Percentiles rank a stretch among this genome's conserved stretches.
Evolutionary conservation across 495 filamentous ascomycete species (phyloP).

Genomic region (Penicillium samsonianum): DNA sequence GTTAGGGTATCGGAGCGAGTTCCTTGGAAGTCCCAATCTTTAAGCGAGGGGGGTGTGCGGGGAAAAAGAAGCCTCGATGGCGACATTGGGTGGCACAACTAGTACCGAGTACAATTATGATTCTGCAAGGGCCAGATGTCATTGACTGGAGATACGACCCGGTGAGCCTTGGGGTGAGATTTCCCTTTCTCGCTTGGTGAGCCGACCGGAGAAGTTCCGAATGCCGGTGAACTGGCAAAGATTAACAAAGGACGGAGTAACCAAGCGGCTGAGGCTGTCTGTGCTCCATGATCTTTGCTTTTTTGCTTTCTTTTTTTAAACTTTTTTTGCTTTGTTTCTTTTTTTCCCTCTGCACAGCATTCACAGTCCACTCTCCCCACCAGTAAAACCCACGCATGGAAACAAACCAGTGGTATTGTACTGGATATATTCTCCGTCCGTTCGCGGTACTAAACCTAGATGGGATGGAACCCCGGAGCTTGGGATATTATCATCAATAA

Average conservation of each 20-base stretch:
- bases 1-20: background rate
- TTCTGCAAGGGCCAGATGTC: background rate
- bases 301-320: background rate
- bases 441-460: background rate
- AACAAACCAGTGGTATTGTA: background rate
- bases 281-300: background rate
- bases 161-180: background rate
- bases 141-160: conserved; percentile 1
- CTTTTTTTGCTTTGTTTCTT: background rate
- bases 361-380: background rate
- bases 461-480: background rate
- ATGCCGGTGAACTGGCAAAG: background rate
- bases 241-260: background rate
- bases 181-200: background rate
- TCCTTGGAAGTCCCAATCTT: background rate
- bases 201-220: conserved; percentile 7
- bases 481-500: background rate
- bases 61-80: conserved; percentile 2
- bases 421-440: conserved; percentile 8
- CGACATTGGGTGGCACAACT: background rate
- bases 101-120: too few relatives aligned
- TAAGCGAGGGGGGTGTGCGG: conserved; percentile 11
- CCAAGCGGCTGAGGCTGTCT: conserved; percentile 12
- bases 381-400: background rate
- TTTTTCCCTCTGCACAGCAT: conserved; percentile 5